Conservation (phyloP, 2,329 filamentous ascomycete species). For the Botrytis porri region DNA sequence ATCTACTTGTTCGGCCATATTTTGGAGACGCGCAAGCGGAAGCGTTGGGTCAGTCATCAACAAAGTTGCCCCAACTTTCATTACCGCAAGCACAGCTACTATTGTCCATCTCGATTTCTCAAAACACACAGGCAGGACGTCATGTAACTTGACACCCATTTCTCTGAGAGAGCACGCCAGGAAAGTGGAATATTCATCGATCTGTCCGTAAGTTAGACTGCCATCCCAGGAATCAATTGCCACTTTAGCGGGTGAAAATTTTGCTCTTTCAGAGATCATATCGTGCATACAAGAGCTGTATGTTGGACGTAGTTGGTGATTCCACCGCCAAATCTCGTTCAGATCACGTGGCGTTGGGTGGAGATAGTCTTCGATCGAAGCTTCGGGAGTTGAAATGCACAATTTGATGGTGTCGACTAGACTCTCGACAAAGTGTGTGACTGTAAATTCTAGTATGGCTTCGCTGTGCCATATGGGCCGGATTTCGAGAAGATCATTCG, state of each 20-base stretch:
- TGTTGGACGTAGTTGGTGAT: conserved; percentile 44
- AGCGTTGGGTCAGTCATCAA: conserved; percentile 37
- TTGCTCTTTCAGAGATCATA: conserved; percentile 24
- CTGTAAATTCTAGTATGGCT: conserved; percentile 40
- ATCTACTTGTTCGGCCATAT: conserved; percentile 21
- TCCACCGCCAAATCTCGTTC: conserved; percentile 48
- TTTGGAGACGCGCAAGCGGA: conserved; percentile 31
- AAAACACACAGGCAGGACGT: conserved; percentile 34
- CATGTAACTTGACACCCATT: conserved; percentile 22
- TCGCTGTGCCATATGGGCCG: conserved; percentile 43
- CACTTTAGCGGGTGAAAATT: conserved; percentile 24
- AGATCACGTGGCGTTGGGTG: conserved; percentile 42
- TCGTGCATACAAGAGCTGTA: conserved; percentile 36
- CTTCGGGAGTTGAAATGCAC: conserved; percentile 36
- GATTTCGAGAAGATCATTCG: conserved; percentile 36
- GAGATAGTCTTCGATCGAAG: conserved; percentile 38
- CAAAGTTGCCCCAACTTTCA: conserved; percentile 36
- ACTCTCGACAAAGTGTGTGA: conserved; percentile 43
- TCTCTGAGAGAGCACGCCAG: conserved; percentile 28
- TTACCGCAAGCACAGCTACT: conserved; percentile 35
- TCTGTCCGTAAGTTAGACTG: conserved; percentile 28
- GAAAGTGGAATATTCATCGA: conserved; percentile 28
- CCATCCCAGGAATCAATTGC: conserved; percentile 34
- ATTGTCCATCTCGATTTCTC: conserved; percentile 36
- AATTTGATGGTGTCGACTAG: conserved; percentile 43